These are phyloP conservation scores for Apiotrichum brassicae DNA, from an alignment of 1,284 basidiomycete species.

Conservation along the genomic window DNA sequence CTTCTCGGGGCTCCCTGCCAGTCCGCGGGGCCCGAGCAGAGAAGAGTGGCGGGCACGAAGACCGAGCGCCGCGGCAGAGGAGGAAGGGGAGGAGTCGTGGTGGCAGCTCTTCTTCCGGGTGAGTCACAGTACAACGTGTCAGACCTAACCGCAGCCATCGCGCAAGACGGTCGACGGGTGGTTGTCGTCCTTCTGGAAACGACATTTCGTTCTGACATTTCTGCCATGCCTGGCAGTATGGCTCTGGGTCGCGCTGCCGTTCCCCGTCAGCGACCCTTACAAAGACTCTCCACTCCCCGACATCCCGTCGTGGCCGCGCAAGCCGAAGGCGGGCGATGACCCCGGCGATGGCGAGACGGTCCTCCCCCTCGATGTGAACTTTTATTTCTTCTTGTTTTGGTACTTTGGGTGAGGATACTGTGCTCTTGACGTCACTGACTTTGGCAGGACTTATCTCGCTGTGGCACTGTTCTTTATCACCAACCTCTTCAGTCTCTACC, in stretches of 20 bases:
- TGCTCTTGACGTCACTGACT: background rate
- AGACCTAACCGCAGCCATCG: slow-evolving; percentile 32
- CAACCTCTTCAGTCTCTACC: slow-evolving; percentile 53
- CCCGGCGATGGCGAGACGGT: slow-evolving; percentile 9
- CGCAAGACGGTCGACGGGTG: slow-evolving; percentile 48
- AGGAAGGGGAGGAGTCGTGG: slow-evolving; percentile 22
- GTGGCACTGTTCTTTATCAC: slow-evolving; percentile 54
- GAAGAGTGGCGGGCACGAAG: slow-evolving; percentile 11
- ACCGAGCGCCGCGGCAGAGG: slow-evolving; percentile 20
- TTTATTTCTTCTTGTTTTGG: slow-evolving; percentile 50
- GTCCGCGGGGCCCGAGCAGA: background rate
- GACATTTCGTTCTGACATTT: slow-evolving; percentile 50
- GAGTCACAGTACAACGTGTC: slow-evolving; percentile 4
- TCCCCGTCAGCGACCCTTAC: slow-evolving; percentile 51
- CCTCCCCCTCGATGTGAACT: slow-evolving; percentile 49
- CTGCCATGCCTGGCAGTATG: slow-evolving; percentile 51
- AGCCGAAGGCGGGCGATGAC: slow-evolving; percentile 14
- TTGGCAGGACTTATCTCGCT: slow-evolving; percentile 48
- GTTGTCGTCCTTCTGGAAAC: slow-evolving; percentile 50
- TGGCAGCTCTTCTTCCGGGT: slow-evolving; percentile 34
- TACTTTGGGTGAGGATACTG: slow-evolving; percentile 34
- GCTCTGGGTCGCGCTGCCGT: slow-evolving; percentile 54
- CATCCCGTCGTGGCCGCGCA: slow-evolving; percentile 39
- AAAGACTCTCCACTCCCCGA: slow-evolving; percentile 42
- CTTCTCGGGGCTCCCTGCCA: background rate